These are phyloP conservation scores for Aethionema arabicum DNA, from an alignment of 345 rosid species.

Conservation along the genomic window DNA sequence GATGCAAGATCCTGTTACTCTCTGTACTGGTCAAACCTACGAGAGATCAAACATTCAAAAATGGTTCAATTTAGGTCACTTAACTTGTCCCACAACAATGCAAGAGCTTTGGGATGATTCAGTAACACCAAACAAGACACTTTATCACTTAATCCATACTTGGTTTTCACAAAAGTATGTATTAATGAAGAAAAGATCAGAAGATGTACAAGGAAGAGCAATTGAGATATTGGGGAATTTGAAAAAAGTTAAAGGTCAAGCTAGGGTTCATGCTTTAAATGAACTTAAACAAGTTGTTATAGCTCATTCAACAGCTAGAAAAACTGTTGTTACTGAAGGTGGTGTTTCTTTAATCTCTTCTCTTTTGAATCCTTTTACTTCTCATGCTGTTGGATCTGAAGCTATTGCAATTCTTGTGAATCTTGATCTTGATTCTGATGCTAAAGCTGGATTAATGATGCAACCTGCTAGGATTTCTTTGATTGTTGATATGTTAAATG, in stretches of 20 bases:
- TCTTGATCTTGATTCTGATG: conserved; percentile 57
- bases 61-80: conserved; percentile 67
- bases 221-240: conserved; percentile 53
- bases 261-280: conserved; percentile 61
- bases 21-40: conserved; percentile 78
- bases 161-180: conserved; percentile 69
- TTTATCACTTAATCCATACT: conserved; percentile 58
- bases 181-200: conserved; percentile 59
- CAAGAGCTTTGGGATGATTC: conserved; percentile 76
- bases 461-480: conserved; percentile 65
- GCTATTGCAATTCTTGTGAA: conserved; percentile 64
- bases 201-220: conserved; percentile 69
- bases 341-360: conserved; percentile 53
- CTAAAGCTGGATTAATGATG: conserved; percentile 48
- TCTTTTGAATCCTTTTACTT: conserved; percentile 62
- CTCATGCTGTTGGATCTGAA: conserved; percentile 73
- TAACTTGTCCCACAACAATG: conserved; percentile 75
- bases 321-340: conserved; percentile 53
- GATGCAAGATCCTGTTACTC: conserved; percentile 75
- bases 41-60: conserved; percentile 67
- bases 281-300: conserved; percentile 57
- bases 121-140: conserved; percentile 60
- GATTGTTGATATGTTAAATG: conserved; percentile 66
- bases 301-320: conserved; percentile 51
- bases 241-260: conserved; percentile 66